Percentiles rank a stretch among this genome's conserved stretches.
phyloP scores from a whole-genome alignment of 1,139 yeast species.

The Casaregolazyma suthepensis region DNA sequence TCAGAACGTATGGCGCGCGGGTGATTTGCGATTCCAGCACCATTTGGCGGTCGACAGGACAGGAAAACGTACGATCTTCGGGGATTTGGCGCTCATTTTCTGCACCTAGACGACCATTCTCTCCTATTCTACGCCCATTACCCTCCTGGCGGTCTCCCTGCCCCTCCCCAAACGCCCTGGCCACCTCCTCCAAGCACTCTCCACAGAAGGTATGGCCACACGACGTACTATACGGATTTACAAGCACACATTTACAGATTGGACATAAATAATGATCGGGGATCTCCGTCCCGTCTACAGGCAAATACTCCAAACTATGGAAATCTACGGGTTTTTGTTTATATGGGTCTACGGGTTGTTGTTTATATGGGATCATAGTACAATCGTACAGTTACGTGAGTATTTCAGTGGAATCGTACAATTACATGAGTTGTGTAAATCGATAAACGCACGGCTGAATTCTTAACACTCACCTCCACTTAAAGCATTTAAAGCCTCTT shows the following conservation, averaged over 20 bases:
- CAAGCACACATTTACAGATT: slow-evolving; percentile 31
- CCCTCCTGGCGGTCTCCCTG: background rate
- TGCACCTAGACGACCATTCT: background rate
- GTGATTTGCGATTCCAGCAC: slow-evolving; percentile 39
- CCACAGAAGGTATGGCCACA: slow-evolving; percentile 36
- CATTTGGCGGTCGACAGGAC: slow-evolving; percentile 62
- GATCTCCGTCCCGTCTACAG: slow-evolving; percentile 16
- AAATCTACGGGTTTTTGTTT: slow-evolving; percentile 13
- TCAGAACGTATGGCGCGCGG: slow-evolving; percentile 56
- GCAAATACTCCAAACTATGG: slow-evolving; percentile 31
- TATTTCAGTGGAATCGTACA: no score
- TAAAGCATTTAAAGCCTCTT: background rate
- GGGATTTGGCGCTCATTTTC: no score
- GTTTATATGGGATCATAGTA: background rate
- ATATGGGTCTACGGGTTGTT: background rate
- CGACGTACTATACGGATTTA: slow-evolving; percentile 30
- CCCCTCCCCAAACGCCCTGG: slow-evolving; percentile 9
- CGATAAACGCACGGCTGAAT: background rate
- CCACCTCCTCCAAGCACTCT: slow-evolving; percentile 20
- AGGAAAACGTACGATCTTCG: slow-evolving; percentile 35
- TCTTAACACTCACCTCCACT: background rate
- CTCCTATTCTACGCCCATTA: background rate
- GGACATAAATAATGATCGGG: slow-evolving; percentile 42
- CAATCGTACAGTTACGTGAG: background rate
- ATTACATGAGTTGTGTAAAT: no score